Evolutionary conservation across 805 yeast genomes (phyloP).

Genomic region (Starmerella kuoi): DNA sequence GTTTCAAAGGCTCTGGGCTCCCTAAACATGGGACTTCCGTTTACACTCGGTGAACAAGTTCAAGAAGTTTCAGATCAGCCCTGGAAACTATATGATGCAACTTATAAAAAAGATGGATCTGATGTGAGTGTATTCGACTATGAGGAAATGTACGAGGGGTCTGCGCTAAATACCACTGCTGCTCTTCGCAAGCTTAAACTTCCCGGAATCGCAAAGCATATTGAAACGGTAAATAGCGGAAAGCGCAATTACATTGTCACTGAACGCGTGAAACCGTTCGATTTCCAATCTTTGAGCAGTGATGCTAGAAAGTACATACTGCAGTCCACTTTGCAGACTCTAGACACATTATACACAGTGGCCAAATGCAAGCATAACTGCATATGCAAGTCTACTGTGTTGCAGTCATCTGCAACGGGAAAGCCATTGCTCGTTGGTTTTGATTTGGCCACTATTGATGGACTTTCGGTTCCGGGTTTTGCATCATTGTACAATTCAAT

Average conservation of each 20-base stretch:
- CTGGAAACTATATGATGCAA: constrained; percentile 56
- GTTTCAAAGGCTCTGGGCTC: constrained; percentile 50
- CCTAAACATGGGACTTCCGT: constrained; percentile 21
- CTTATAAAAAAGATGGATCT: constrained; percentile 34
- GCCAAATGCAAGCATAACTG: constrained; percentile 10
- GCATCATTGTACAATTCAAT: background rate
- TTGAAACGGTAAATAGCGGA: constrained; percentile 57
- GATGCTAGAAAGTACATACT: constrained; percentile 9
- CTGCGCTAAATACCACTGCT: constrained; percentile 35
- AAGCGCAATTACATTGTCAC: constrained; percentile 47
- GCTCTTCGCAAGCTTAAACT: constrained; percentile 43
- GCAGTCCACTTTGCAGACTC: constrained; percentile 5
- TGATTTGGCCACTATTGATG: constrained; percentile 19
- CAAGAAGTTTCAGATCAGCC: constrained; percentile 28
- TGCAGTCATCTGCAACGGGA: constrained; percentile 9
- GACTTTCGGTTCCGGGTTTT: background rate
- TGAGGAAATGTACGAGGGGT: constrained; percentile 33
- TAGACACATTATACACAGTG: constrained; percentile 6
- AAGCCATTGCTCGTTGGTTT: constrained; percentile 21
- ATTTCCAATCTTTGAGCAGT: constrained; percentile 16
- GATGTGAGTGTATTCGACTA: constrained; percentile 57
- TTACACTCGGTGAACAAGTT: constrained; percentile 29
- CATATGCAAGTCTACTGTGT: constrained; percentile 2
- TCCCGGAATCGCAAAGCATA: constrained; percentile 54
- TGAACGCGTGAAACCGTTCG: constrained; percentile 51